Percentiles rank a stretch among this genome's conserved stretches.
These are phyloP conservation scores for Rhododendron molle DNA, from an alignment of 148 eudicot genomes.

Conservation along the genomic window DNA sequence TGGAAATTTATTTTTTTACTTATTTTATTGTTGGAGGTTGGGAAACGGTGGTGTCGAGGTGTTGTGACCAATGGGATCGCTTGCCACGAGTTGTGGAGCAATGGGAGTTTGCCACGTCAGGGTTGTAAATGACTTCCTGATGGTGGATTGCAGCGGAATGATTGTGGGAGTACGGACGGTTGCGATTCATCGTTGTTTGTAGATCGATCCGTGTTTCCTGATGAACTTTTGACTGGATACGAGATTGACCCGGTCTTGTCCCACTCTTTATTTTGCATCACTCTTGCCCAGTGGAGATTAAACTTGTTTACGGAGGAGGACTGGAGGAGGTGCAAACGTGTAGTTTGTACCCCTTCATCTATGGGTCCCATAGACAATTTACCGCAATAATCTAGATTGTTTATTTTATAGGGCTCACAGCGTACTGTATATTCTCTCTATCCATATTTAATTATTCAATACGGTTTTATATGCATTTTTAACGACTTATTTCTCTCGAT, in stretches of 20 bases:
- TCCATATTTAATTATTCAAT: no score
- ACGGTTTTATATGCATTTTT: no score
- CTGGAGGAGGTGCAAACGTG: no score
- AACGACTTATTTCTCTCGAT: no score
- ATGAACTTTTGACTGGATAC: not conserved
- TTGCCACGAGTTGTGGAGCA: constrained; percentile 27
- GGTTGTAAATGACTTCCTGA: not conserved
- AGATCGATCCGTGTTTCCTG: not conserved
- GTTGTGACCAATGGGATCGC: constrained; percentile 38
- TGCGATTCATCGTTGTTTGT: not conserved
- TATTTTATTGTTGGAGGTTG: no score
- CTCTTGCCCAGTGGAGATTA: no score
- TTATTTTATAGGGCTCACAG: no score
- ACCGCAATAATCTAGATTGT: no score
- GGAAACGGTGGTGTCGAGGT: constrained; percentile 21
- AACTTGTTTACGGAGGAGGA: no score
- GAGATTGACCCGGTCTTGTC: constrained; percentile 6
- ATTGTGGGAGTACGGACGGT: not conserved
- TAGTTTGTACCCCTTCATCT: no score
- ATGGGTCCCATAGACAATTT: no score
- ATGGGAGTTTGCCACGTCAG: constrained; percentile 26
- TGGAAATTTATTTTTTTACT: not conserved
- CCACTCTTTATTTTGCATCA: not conserved
- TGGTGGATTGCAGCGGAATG: not conserved
- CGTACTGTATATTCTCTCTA: no score